Percentiles rank a stretch among this genome's conserved stretches.
Evolutionary conservation across 495 filamentous ascomycete genomes (phyloP).

Genomic region (Aspergillus diversus): DNA sequence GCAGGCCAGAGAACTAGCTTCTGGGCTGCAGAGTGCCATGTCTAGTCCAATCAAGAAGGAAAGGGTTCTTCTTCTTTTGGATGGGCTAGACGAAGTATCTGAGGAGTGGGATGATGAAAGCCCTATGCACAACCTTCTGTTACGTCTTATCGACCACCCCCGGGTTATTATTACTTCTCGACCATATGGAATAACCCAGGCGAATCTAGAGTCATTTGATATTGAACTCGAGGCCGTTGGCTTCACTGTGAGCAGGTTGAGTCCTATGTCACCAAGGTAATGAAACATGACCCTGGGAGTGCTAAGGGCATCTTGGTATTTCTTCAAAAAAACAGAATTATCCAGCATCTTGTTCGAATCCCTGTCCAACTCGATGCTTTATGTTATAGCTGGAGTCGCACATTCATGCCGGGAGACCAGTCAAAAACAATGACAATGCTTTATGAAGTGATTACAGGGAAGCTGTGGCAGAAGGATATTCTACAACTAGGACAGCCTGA

Average conservation of each 20-base stretch:
- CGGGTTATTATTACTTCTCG: slow-evolving; percentile 28
- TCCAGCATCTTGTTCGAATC: slow-evolving; percentile 26
- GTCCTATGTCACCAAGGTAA: slow-evolving; percentile 32
- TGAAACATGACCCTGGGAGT: background rate
- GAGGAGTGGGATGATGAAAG: slow-evolving; percentile 23
- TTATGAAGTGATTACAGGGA: slow-evolving; percentile 36
- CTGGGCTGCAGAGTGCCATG: too few relatives aligned
- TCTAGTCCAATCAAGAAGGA: too few relatives aligned
- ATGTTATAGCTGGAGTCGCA: slow-evolving; percentile 36
- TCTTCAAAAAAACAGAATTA: slow-evolving; percentile 30
- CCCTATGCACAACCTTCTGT: slow-evolving; percentile 27
- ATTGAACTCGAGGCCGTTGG: slow-evolving; percentile 27
- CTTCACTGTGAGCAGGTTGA: slow-evolving; percentile 21
- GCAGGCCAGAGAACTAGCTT: too few relatives aligned
- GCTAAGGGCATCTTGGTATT: slow-evolving; percentile 29
- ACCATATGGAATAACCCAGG: slow-evolving; percentile 17
- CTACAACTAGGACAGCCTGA: background rate
- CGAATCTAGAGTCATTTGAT: slow-evolving; percentile 13
- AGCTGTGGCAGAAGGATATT: slow-evolving; percentile 20
- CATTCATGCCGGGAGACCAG: slow-evolving; percentile 4
- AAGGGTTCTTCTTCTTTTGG: slow-evolving; percentile 42
- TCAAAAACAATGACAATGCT: slow-evolving; percentile 36
- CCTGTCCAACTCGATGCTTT: slow-evolving; percentile 43
- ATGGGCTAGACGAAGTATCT: slow-evolving; percentile 49
- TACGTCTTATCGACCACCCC: slow-evolving; percentile 37